These are phyloP conservation scores for Lactarius pseudohatsudake DNA, from an alignment of 768 basidiomycete genomes.

Conservation along the genomic window DNA sequence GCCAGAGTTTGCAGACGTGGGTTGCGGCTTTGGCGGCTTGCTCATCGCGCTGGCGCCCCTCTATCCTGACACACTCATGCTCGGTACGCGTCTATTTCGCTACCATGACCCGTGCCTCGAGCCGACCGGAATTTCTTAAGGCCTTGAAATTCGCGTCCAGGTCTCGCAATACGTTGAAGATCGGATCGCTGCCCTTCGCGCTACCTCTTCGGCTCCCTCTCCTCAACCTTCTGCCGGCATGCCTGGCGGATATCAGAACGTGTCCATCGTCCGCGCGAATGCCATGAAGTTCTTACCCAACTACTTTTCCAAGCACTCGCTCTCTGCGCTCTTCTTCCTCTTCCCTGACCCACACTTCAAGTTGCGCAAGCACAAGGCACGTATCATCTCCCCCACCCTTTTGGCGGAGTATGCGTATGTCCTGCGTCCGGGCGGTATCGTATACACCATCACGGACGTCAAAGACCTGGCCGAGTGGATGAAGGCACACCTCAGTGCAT, in stretches of 20 bases:
- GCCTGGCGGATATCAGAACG: slow-evolving; percentile 70
- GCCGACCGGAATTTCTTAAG: slow-evolving; percentile 41
- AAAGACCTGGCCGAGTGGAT: slow-evolving; percentile 95
- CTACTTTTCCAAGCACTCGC: slow-evolving; percentile 87
- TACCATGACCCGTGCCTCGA: slow-evolving; percentile 3
- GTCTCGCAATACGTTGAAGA: slow-evolving; percentile 96
- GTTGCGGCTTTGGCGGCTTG: slow-evolving; percentile 97
- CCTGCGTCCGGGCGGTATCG: slow-evolving; percentile 87
- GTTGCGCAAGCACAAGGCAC: slow-evolving; percentile 94
- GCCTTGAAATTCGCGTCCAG: slow-evolving; percentile 95
- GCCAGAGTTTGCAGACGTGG: slow-evolving; percentile 95
- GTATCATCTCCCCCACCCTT: slow-evolving; percentile 97
- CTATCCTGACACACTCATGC: slow-evolving; percentile 89
- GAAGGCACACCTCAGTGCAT: slow-evolving; percentile 80
- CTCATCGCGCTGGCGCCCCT: slow-evolving; percentile 85
- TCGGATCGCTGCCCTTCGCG: slow-evolving; percentile 89
- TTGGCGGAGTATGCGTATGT: slow-evolving; percentile 97
- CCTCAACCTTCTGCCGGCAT: slow-evolving; percentile 26
- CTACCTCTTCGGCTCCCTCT: slow-evolving; percentile 43
- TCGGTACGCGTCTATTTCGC: slow-evolving; percentile 58
- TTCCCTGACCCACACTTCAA: slow-evolving; percentile 99
- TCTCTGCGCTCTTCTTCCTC: slow-evolving; percentile 93
- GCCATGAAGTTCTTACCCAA: slow-evolving; percentile 99
- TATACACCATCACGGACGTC: slow-evolving; percentile 98
- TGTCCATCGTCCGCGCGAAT: slow-evolving; percentile 92